A percentile compares a stretch with the other conserved stretches of the same genome.
phyloP scores from a whole-genome alignment of 768 basidiomycete genomes.

The Galerina sulciceps region DNA sequence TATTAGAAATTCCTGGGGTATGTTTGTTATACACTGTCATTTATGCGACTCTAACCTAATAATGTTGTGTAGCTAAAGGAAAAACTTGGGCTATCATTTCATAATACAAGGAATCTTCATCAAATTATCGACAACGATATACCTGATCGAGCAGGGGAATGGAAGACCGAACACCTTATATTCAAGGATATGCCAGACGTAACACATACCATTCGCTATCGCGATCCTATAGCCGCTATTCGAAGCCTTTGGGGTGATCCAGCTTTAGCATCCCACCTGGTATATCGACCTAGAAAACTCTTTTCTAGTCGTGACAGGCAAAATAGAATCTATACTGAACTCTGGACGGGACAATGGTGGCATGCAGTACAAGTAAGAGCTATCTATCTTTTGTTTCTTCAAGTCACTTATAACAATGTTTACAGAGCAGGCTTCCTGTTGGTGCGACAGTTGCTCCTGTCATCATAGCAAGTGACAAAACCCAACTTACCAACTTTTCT shows the following conservation, averaged over 20 bases:
- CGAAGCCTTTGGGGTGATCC: not conserved
- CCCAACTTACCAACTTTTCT: slow-evolving; percentile 36
- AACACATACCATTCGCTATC: slow-evolving; percentile 13
- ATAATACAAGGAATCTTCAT: slow-evolving; percentile 19
- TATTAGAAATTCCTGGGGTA: slow-evolving; percentile 12
- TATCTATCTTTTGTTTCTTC: not conserved
- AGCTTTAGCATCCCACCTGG: slow-evolving; percentile 10
- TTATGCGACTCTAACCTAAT: not conserved
- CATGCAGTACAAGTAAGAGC: slow-evolving; percentile 33
- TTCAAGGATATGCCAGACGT: slow-evolving; percentile 23
- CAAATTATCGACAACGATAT: slow-evolving; percentile 22
- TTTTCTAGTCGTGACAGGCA: slow-evolving; percentile 15
- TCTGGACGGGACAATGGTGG: slow-evolving; percentile 43
- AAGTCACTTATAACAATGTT: not conserved
- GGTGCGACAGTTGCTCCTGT: slow-evolving; percentile 38
- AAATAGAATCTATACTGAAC: slow-evolving; percentile 33
- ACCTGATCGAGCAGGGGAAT: slow-evolving; percentile 21
- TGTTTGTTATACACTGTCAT: not conserved
- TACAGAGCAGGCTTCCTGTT: slow-evolving; percentile 7
- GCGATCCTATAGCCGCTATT: slow-evolving; percentile 31
- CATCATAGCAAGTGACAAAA: slow-evolving; percentile 40
- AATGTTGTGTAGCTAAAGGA: slow-evolving; percentile 17
- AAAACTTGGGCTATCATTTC: slow-evolving; percentile 26
- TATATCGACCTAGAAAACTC: slow-evolving; percentile 28
- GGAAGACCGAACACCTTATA: slow-evolving; percentile 19